phyloP scores from a whole-genome alignment of 805 yeast genomes.

The Starmerella scarabaei region DNA sequence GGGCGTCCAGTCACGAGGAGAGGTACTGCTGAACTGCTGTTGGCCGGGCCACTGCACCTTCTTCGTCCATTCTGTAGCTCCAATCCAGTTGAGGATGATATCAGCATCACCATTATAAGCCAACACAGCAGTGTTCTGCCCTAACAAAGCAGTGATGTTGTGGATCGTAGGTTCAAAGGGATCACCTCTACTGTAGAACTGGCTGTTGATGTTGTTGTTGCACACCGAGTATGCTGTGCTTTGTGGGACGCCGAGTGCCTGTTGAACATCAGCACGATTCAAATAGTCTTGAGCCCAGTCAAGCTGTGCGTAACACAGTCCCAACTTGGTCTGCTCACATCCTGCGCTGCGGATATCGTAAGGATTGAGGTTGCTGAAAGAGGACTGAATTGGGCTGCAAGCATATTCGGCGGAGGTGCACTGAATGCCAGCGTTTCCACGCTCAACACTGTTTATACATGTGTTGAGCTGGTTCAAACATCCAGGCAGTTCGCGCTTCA shows the following conservation, averaged over 20 bases:
- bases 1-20: slow-evolving; percentile 31
- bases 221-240: slow-evolving; percentile 49
- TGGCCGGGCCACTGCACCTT: slow-evolving; percentile 49
- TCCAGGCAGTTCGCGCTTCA: slow-evolving; percentile 5
- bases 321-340: slow-evolving; percentile 49
- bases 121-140: slow-evolving; percentile 62
- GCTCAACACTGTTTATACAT: slow-evolving; percentile 10
- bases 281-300: slow-evolving; percentile 39
- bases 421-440: slow-evolving; percentile 1
- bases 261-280: slow-evolving; percentile 42
- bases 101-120: slow-evolving; percentile 94
- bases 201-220: slow-evolving; percentile 57
- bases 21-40: slow-evolving; percentile 29
- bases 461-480: slow-evolving; percentile 9
- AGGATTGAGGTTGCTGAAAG: slow-evolving; percentile 39
- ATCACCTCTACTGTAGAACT: slow-evolving; percentile 40
- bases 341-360: slow-evolving; percentile 49
- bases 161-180: slow-evolving; percentile 82
- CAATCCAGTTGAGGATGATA: slow-evolving; percentile 92
- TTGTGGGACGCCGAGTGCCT: slow-evolving; percentile 34
- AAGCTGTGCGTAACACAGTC: slow-evolving; percentile 44
- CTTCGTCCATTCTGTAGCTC: slow-evolving; percentile 75
- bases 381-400: slow-evolving; percentile 11
- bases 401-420: slow-evolving; percentile 10
- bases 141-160: slow-evolving; percentile 57